These are phyloP conservation scores for Triticum monococcum DNA, from an alignment of 176 grass and related monocot genomes.

Conservation along the genomic window DNA sequence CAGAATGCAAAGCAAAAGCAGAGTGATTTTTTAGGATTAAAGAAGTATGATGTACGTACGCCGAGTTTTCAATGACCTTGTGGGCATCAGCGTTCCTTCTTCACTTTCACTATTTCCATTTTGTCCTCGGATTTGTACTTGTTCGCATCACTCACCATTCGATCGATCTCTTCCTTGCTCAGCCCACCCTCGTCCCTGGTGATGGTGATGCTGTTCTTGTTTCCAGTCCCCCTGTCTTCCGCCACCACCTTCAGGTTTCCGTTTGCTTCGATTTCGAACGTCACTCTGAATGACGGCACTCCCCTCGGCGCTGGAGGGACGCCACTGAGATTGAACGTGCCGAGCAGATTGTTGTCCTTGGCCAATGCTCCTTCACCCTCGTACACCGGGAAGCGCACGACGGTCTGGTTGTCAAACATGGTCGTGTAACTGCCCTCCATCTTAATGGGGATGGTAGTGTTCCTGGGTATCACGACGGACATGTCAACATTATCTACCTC, in stretches of 20 bases:
- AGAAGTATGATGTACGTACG: too few relatives aligned
- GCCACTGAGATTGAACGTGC: neutral
- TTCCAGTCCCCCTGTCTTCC: neutral
- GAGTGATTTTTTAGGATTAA: too few relatives aligned
- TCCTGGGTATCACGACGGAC: neutral
- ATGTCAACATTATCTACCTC: neutral
- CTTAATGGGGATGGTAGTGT: neutral
- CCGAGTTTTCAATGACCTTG: too few relatives aligned
- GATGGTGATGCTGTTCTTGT: neutral
- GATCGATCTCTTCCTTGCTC: neutral
- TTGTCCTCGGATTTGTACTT: neutral
- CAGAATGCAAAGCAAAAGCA: too few relatives aligned
- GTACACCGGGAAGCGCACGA: neutral
- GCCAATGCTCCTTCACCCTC: neutral
- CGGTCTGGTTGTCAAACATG: neutral
- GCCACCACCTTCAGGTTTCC: neutral
- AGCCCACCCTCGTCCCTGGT: neutral
- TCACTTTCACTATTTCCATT: neutral
- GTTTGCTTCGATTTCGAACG: neutral
- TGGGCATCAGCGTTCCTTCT: too few relatives aligned
- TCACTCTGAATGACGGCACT: neutral
- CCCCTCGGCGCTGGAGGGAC: neutral
- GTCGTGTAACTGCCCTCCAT: accelerated
- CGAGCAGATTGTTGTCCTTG: neutral
- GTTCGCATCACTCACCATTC: neutral